These are phyloP conservation scores for Aspergillus thermomutatus DNA, from an alignment of 2,329 filamentous ascomycete genomes.

Conservation along the genomic window DNA sequence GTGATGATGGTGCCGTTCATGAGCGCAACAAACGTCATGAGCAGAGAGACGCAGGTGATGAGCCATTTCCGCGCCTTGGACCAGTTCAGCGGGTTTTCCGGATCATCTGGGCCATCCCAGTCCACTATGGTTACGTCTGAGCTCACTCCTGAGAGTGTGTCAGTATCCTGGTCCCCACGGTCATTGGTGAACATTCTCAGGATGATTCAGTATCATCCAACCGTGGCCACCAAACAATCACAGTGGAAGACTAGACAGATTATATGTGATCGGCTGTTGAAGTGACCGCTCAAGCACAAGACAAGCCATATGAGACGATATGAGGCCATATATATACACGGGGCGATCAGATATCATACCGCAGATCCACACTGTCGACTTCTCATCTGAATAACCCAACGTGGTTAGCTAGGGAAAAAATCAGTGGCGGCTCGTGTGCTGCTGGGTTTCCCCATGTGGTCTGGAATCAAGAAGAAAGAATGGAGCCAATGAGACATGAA, in stretches of 20 bases:
- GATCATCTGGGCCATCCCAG: conserved; percentile 32
- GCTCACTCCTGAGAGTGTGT: neutral
- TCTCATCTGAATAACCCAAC: neutral
- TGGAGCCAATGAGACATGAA: neutral
- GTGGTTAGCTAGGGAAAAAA: neutral
- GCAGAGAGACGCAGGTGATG: conserved; percentile 23
- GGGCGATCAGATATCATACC: too few species aligned
- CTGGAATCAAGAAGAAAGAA: neutral
- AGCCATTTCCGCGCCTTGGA: conserved; percentile 34
- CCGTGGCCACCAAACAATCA: too few species aligned
- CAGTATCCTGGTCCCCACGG: neutral
- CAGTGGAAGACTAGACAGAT: too few species aligned
- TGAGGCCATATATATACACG: too few species aligned
- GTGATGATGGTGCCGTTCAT: conserved; percentile 41
- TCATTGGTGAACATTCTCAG: neutral
- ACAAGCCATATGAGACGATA: too few species aligned
- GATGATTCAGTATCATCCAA: too few species aligned
- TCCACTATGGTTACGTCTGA: conserved; percentile 15
- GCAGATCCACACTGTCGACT: too few species aligned
- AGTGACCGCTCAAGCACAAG: too few species aligned
- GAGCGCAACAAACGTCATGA: conserved; percentile 31
- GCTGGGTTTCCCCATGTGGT: neutral
- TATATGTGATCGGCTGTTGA: too few species aligned
- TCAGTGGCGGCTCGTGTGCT: neutral
- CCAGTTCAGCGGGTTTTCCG: conserved; percentile 40